These are phyloP conservation scores for Thielaviopsis musarum DNA, from an alignment of 2,329 filamentous ascomycete genomes.

Conservation along the genomic window DNA sequence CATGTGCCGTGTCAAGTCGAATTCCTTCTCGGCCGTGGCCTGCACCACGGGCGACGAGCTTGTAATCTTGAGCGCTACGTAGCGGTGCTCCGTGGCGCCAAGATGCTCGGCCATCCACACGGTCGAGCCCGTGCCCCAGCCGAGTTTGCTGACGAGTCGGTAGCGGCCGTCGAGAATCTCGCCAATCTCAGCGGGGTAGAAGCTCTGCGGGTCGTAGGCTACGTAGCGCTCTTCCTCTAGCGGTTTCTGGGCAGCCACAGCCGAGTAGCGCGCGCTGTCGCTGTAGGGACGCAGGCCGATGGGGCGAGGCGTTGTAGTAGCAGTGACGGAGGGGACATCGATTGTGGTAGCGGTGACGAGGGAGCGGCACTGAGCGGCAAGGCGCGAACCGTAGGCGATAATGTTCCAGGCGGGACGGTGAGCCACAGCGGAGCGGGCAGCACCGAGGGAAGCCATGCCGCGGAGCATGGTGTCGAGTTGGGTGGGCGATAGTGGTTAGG, in stretches of 20 bases:
- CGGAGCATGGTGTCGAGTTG: neutral
- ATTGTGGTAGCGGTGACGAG: neutral
- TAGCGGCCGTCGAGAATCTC: slow-evolving; percentile 21
- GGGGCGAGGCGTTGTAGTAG: neutral
- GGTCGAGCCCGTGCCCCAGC: slow-evolving; percentile 23
- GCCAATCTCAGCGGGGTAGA: slow-evolving; percentile 20
- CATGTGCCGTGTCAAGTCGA: slow-evolving; percentile 16
- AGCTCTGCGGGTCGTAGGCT: slow-evolving; percentile 17
- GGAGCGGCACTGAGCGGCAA: neutral
- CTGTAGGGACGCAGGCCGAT: slow-evolving; percentile 4
- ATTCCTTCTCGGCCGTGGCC: slow-evolving; percentile 15
- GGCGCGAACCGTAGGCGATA: neutral
- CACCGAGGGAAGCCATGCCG: slow-evolving; percentile 1
- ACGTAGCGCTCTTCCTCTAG: slow-evolving; percentile 17
- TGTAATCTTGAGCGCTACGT: slow-evolving; percentile 18
- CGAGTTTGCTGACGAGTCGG: slow-evolving; percentile 22
- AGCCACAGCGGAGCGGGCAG: slow-evolving; percentile 1
- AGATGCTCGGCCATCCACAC: slow-evolving; percentile 22
- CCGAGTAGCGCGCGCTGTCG: slow-evolving; percentile 2
- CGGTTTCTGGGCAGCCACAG: slow-evolving; percentile 4
- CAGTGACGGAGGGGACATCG: neutral
- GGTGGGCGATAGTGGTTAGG: neutral
- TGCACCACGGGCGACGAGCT: slow-evolving; percentile 16
- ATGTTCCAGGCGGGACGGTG: slow-evolving; percentile 8
- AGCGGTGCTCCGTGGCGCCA: slow-evolving; percentile 13